Evolutionary conservation across 768 basidiomycete species (phyloP), one percentile per base, ranked within the genome.

Genomic region (Leccinum olivaceopallidum): DNA sequence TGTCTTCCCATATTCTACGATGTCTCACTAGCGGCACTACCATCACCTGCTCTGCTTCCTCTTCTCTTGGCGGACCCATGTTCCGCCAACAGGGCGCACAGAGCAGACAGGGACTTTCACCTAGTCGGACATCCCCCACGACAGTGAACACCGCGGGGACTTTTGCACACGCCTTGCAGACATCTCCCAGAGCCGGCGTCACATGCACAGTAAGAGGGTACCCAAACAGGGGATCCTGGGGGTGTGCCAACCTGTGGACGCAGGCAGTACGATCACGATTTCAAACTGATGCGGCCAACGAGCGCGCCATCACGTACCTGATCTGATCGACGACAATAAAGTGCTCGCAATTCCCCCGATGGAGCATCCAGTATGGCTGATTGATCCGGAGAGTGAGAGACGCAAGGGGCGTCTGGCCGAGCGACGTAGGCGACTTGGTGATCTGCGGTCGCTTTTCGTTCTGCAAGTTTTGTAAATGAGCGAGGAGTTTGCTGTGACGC

Each of bases 341-440:
- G 67, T 94, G 92, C 65, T 93, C 90, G 68, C 92, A 94, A 65
- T 84, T 88, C 36, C 92, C 92, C 57, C 82, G 81, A 67, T 94
- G 92, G 18, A 93, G 76, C 57, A 94, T 75, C 85, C 89, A 92
- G 64, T 94, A 94, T 1, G 93, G 93, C 66, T 88, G 80, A 64
- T 90, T 83, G 39, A 91, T 71, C 34, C 86, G 81, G 22, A 93
- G 71, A 4, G 78, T 74, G 24, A 94, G 79, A 1, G 84, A 81
- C 1, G 77, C 72, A 44, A 93, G 75, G 9, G 69, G 57, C 8
- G 83, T 84, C 57, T 85, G 78, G 56, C 75, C 68, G 68, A 87
- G 77, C 4, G 80, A 66, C 9, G 73, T 77, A 4, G 76, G 56
- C 14, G 77, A 82, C 66, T 78, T 82, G 58, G 60, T 72, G 18